Evolutionary conservation across 179 eudicot genomes (phyloP), one percentile per base, ranked within the genome.

Genomic region (Corrigiola litoralis): DNA sequence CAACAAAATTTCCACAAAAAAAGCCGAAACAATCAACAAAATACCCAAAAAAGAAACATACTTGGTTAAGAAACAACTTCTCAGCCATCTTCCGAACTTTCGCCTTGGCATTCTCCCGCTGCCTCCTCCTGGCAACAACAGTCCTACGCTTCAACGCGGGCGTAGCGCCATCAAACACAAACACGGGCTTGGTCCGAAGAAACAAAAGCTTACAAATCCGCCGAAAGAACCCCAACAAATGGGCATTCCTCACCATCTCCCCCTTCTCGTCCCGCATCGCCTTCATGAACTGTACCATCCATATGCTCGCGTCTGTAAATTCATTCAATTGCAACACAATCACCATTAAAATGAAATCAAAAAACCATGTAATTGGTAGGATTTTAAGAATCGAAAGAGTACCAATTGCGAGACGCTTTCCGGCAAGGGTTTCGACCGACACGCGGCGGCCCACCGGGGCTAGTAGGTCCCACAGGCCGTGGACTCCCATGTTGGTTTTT

Each of bases 381-480:
- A n/a, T n/a, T n/a, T n/a, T n/a, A n/a, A 53, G 16, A 32, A 82
- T 18, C 38, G 46, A 3, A 45, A n/a, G 63, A 13, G 4, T 59
- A 94, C 97, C 99, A 69, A 94, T 90, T 1, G 99, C 97, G 40
- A 94, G 89, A 67, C 86, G 87, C 45, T 90, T 90, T 0, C 95
- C 97, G 80, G 97, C 75, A 45, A 94, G 86, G 28, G 99, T 90
- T 78, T 94, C 99, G 79, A 94, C 97, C 73, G 95, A 86, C 69
- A 94, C 97, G 18, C 98, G 96, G 61, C 97, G 95, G 65, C 99
- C 99, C 51, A 94, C 99, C 67, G 99, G 97, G 33, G 97, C 77
- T 3, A 94, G 81, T 24, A 94, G 92, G 36, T 94, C 97, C 99
- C 99, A 94, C 1, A 94, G 80, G 28, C 87, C 85, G 69, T 94